phyloP scores from a whole-genome alignment of 2,329 filamentous ascomycete genomes.

The Fusarium vanettenii region DNA sequence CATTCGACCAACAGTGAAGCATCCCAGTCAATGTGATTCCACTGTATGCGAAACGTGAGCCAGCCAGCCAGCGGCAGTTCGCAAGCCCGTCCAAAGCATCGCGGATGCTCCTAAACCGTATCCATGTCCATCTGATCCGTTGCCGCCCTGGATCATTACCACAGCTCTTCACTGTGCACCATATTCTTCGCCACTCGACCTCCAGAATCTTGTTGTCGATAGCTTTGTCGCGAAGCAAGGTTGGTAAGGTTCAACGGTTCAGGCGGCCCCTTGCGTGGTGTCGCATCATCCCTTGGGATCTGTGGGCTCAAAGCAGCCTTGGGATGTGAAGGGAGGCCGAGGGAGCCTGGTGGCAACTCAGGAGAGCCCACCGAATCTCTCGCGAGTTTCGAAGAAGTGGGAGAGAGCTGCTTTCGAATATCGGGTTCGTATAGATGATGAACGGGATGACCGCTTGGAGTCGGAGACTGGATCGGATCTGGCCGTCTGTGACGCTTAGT shows the following conservation, averaged over 20 bases:
- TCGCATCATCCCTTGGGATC: conserved; percentile 16
- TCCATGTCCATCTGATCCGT: not conserved
- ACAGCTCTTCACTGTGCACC: conserved; percentile 31
- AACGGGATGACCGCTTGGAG: conserved; percentile 37
- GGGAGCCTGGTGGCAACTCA: conserved; percentile 40
- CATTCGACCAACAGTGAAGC: not conserved
- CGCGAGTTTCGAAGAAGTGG: conserved; percentile 34
- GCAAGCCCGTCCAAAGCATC: not conserved
- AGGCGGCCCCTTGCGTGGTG: conserved; percentile 32
- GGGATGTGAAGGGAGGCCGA: conserved; percentile 46
- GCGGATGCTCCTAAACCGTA: not conserved
- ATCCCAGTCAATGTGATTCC: not conserved
- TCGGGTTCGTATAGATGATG: conserved; percentile 50
- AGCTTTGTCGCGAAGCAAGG: conserved; percentile 16
- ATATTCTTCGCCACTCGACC: conserved; percentile 15
- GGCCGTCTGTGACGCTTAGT: conserved; percentile 35
- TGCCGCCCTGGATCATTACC: not conserved
- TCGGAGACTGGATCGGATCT: conserved; percentile 28
- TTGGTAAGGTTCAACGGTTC: conserved; percentile 25
- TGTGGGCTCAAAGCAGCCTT: conserved; percentile 33
- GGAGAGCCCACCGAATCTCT: conserved; percentile 34
- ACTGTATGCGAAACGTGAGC: conserved; percentile 10
- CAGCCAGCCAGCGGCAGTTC: conserved; percentile 27
- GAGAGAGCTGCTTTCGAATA: conserved; percentile 47
- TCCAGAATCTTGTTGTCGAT: conserved; percentile 4